Evolutionary conservation across 148 eudicot genomes (phyloP).

Genomic region (Mesembryanthemum crystallinum): DNA sequence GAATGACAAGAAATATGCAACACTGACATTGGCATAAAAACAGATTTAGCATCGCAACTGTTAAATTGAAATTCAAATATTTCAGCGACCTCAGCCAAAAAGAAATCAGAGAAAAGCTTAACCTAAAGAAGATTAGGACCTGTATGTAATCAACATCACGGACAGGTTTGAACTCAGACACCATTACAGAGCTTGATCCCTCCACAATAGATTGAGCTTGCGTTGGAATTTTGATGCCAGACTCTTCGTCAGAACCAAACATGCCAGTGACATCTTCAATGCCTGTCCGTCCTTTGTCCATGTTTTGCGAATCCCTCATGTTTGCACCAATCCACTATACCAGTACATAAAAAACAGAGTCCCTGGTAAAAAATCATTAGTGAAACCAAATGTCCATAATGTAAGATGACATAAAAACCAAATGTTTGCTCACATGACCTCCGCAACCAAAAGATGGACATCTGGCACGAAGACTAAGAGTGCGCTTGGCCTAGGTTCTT

Average conservation of each 20-base stretch:
- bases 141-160: constrained; percentile 96
- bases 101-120: neutral
- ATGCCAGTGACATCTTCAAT: constrained; percentile 37
- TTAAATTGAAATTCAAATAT: neutral
- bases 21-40: too few relatives aligned
- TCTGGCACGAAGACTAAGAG: neutral
- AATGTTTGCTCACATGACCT: constrained; percentile 16
- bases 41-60: neutral
- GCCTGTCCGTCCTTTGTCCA: constrained; percentile 39
- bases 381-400: constrained; percentile 59
- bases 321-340: constrained; percentile 79
- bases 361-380: constrained; percentile 88
- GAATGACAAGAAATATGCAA: neutral
- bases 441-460: constrained; percentile 5
- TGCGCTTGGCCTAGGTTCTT: too few relatives aligned
- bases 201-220: constrained; percentile 73
- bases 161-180: constrained; percentile 64
- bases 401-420: constrained; percentile 20
- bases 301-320: constrained; percentile 41
- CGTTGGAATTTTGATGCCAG: constrained; percentile 61
- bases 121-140: constrained; percentile 34
- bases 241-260: constrained; percentile 88
- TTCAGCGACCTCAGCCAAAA: neutral
- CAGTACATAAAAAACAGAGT: constrained; percentile 68
- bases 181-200: constrained; percentile 68